These are phyloP conservation scores for Stagonosporopsis tanaceti DNA, from an alignment of 2,329 filamentous ascomycete genomes.

Conservation along the genomic window DNA sequence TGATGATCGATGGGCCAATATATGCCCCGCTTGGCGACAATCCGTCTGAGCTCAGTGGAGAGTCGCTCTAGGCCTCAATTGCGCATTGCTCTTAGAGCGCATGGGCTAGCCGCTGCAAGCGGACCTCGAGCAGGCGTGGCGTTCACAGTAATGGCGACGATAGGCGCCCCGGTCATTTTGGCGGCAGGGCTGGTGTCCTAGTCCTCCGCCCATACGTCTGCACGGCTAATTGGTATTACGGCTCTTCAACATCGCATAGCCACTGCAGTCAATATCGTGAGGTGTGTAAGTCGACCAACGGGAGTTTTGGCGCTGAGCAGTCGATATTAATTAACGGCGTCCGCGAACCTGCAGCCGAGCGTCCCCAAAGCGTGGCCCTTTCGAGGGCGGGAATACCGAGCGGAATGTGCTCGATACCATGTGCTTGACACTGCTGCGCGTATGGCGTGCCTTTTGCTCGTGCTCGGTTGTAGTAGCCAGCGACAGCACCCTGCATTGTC, in stretches of 20 bases:
- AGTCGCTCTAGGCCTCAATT: conserved; percentile 47
- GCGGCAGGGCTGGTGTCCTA: conserved; percentile 45
- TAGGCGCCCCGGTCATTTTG: conserved; percentile 37
- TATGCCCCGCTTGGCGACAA: conserved; percentile 48
- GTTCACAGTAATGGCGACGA: conserved; percentile 36
- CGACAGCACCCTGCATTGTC: conserved; percentile 27
- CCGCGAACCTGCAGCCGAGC: conserved; percentile 18
- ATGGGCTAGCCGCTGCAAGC: conserved; percentile 51
- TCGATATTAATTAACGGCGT: conserved; percentile 15
- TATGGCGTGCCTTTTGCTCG: conserved; percentile 25
- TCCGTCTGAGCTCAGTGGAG: conserved; percentile 48
- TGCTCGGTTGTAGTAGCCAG: conserved; percentile 23
- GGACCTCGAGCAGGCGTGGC: conserved; percentile 42
- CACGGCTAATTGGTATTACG: conserved; percentile 48
- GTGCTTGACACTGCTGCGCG: conserved; percentile 26
- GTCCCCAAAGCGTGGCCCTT: conserved; percentile 21
- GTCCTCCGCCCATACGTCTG: conserved; percentile 25
- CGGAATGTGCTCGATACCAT: conserved; percentile 22
- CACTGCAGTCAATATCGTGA: conserved; percentile 21
- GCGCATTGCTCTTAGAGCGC: conserved; percentile 37
- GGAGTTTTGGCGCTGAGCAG: background rate
- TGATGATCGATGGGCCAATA: conserved; percentile 51
- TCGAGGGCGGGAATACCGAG: conserved; percentile 19
- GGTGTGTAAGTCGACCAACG: conserved; percentile 5
- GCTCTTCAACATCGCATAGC: conserved; percentile 29